Evolutionary conservation across 768 basidiomycete genomes (phyloP).

Genomic region (Daedaleopsis sinensis): DNA sequence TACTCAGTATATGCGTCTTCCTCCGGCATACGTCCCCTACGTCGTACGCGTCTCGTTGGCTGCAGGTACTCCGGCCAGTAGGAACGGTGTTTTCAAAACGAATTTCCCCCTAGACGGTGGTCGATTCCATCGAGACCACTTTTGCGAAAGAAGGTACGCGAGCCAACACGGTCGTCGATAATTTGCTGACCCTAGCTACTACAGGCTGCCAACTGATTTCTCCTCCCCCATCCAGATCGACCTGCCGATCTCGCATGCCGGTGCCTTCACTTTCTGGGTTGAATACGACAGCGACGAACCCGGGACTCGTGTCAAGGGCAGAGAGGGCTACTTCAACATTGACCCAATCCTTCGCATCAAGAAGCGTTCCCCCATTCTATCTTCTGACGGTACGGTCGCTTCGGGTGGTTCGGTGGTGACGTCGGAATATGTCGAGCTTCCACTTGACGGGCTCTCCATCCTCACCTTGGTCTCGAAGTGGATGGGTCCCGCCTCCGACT

Average conservation of each 20-base stretch:
- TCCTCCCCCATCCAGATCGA: conserved; percentile 93
- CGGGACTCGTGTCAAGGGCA: conserved; percentile 72
- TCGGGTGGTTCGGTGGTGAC: conserved; percentile 55
- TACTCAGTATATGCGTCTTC: conserved; percentile 89
- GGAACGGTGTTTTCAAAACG: conserved; percentile 91
- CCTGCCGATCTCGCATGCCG: conserved; percentile 94
- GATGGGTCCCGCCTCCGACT: conserved; percentile 86
- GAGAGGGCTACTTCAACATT: conserved; percentile 95
- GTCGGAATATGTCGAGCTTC: conserved; percentile 63
- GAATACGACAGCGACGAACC: conserved; percentile 75
- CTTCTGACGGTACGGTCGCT: conserved; percentile 48
- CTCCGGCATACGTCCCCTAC: conserved; percentile 88
- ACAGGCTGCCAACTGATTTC: conserved; percentile 81
- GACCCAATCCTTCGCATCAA: conserved; percentile 86
- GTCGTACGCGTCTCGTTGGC: conserved; percentile 89
- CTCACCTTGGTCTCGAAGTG: conserved; percentile 95
- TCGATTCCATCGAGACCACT: conserved; percentile 72
- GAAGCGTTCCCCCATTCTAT: conserved; percentile 74
- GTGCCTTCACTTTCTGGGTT: conserved; percentile 94
- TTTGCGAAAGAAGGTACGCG: conserved; percentile 75
- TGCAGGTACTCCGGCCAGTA: conserved; percentile 88
- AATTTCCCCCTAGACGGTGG: conserved; percentile 97
- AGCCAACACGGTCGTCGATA: conserved; percentile 8
- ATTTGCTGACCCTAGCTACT: conserved; percentile 1
- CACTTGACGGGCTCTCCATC: conserved; percentile 87